Evolutionary conservation across 345 rosid species (phyloP).

Genomic region (Populus nigra): DNA sequence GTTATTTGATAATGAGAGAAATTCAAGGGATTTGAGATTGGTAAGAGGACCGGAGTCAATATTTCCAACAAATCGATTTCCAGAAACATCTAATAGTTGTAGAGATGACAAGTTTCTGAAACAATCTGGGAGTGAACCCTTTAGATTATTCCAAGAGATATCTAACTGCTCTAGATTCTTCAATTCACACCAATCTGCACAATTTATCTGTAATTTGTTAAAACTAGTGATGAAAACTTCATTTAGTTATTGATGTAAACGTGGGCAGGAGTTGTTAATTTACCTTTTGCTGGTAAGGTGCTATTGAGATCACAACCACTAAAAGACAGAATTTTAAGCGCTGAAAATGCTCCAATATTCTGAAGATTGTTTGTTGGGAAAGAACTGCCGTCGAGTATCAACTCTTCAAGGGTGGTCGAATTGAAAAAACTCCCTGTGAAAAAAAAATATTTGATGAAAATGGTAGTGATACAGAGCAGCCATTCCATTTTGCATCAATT

Average conservation of each 20-base stretch:
- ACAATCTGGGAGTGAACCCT: neutral
- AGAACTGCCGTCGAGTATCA: neutral
- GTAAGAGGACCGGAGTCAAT: neutral
- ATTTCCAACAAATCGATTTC: conserved; percentile 15
- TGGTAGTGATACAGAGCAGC: too few relatives aligned
- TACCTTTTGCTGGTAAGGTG: neutral
- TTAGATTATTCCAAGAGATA: neutral
- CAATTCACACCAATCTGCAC: conserved; percentile 17
- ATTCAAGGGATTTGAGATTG: neutral
- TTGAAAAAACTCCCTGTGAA: neutral
- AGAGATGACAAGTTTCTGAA: conserved; percentile 17
- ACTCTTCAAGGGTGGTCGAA: neutral
- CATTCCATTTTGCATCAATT: too few relatives aligned
- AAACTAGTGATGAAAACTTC: too few relatives aligned
- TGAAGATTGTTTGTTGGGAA: neutral
- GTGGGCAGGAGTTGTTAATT: too few relatives aligned
- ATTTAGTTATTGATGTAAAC: too few relatives aligned
- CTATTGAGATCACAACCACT: neutral
- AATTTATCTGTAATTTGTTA: too few relatives aligned
- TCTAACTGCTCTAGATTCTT: conserved; percentile 12
- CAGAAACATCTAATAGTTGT: conserved; percentile 9
- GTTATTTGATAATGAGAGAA: conserved; percentile 4
- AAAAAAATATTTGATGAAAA: too few relatives aligned
- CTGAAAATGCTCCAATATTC: neutral
- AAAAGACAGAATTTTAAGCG: neutral